These are phyloP conservation scores for Paxillus ammoniavirescens DNA, from an alignment of 768 basidiomycete genomes.

Conservation along the genomic window DNA sequence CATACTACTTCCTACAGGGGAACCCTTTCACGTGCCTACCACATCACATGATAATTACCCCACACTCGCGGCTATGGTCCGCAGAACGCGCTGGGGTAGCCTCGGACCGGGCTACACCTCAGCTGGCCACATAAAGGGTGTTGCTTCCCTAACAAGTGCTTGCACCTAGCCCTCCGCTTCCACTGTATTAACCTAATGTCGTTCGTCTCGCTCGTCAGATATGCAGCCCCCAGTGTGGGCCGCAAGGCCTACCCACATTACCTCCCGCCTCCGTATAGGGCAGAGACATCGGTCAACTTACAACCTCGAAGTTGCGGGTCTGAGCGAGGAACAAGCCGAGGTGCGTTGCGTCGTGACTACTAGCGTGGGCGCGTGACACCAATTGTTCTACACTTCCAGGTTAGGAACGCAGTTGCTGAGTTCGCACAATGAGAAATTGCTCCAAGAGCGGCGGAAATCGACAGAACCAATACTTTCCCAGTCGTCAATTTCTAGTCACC, in stretches of 20 bases:
- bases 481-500: slow-evolving; percentile 40
- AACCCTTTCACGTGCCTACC: too few relatives aligned
- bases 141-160: neutral
- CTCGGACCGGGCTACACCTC: too few relatives aligned
- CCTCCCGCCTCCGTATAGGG: neutral
- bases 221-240: slow-evolving; percentile 3
- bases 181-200: too few relatives aligned
- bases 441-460: slow-evolving; percentile 82
- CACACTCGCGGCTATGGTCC: neutral
- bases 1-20: too few relatives aligned
- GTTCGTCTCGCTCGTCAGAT: slow-evolving; percentile 12
- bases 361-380: neutral
- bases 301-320: slow-evolving; percentile 68
- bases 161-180: neutral
- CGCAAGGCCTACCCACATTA: neutral
- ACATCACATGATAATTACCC: neutral
- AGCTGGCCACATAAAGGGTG: neutral
- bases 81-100: neutral
- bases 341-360: slow-evolving; percentile 37
- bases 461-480: slow-evolving; percentile 82
- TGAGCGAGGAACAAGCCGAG: slow-evolving; percentile 79
- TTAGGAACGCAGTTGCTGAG: slow-evolving; percentile 71
- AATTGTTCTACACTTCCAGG: slow-evolving; percentile 43
- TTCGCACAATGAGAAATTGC: slow-evolving; percentile 86
- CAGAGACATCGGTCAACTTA: slow-evolving; percentile 50